Evolutionary conservation across 768 basidiomycete genomes (phyloP), one percentile per base, ranked within the genome.

Genomic region (Lactarius sanguifluus): DNA sequence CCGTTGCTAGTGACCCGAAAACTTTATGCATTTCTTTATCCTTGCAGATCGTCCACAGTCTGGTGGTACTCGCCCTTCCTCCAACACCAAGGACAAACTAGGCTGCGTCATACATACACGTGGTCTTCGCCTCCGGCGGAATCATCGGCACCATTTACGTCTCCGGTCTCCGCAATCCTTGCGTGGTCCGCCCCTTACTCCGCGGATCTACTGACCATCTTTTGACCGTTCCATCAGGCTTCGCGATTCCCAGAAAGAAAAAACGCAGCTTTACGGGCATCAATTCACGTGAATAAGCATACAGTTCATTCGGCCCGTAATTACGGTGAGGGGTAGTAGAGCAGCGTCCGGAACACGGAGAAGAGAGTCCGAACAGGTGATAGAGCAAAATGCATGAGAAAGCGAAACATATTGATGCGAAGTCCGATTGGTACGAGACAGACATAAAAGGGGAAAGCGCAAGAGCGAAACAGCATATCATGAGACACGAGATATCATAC

Each of bases 191-290:
- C 41, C 41, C 45, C 36, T 50, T 60, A 15, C 36, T 30, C 65
- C 61, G 57, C 65, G 47, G 61, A 66, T 63, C 61, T 63, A 57
- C 6, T 18, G 57, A 50, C 62, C 59, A 32, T 41, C 41, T 12
- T 16, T 54, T 40, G 47, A 54, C 58, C 41, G n/a, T 56, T 13
- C 32, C 13, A n/a, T 5, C 45, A n/a, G 13, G n/a, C 62, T 41
- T 32, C 36, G 55, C 23, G 10, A 13, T 57, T 62, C 23, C 50
- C 50, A 25, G 10, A 20, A 40, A 10, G 18, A 30, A 28, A 13
- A 32, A 59, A 20, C 16, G 32, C 6, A 3, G 45, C 60, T 56
- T 52, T 47, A 57, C 34, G 20, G 57, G 13, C 47, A 57, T 56
- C 56, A 9, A 6, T 41, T 41, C 57, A 66, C 56, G 23, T n/a